Base-by-base conservation (phyloP, 1,139 yeast species). In the Pneumocystis murina region DNA sequence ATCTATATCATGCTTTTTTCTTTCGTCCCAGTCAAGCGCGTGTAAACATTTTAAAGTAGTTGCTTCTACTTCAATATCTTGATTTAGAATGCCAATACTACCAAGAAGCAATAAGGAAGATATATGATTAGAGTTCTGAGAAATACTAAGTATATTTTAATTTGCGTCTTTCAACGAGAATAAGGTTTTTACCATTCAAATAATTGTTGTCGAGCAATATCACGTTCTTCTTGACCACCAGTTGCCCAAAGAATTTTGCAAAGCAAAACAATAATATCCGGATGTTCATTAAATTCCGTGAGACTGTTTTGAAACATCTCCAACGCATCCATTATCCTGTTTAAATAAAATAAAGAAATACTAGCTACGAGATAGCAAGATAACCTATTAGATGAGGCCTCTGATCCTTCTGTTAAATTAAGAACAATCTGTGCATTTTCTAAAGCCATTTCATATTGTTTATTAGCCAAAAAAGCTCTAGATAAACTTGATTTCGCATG, bases 221-320 rank as follows among this genome's bases (percentile, higher is more conserved):
- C 87, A 65, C 83, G 84, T 7, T 92, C 84, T n/a, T 85, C 91
- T 30, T 80, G 82, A 0, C 84, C 81, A 8, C 84, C 86, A 65
- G 82, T 82, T 0, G 89, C 87, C 77, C 86, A 85, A 63, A 92
- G 78, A 0, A 90, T 85, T 71, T 89, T 95, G 0, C 95, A 83
- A 36, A 88, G 80, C 55, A 92, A 75, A 6, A 86, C 81, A 16
- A 88, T 83, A n/a, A 89, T 78, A 67, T 84, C 80, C 67, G 80
- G 79, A 61, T 85, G 82, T 59, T 79, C 81, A 12, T 81, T 80
- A 28, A 84, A 80, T 20, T 78, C 75, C 64, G 80, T 80, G 64
- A 89, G 75, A 10, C 92, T 82, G 54, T 76, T 73, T 67, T 82
- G 84, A 70, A 91, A 84, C 70, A 85, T 84, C 3, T 82, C 33